Evolutionary conservation across 805 yeast species (phyloP).

Genomic region (Kodamaea sagamina): DNA sequence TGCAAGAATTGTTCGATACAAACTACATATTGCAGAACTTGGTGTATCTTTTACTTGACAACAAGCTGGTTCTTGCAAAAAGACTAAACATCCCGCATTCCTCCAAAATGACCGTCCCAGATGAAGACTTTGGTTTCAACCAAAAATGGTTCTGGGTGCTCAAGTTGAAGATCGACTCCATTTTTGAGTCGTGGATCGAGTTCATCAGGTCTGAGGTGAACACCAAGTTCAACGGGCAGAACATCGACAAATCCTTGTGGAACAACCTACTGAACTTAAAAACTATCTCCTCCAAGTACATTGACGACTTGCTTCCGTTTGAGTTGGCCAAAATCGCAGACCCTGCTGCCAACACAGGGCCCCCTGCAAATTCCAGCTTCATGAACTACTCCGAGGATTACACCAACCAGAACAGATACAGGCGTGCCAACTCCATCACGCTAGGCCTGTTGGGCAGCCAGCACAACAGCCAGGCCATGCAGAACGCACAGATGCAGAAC

Average conservation of each 20-base stretch:
- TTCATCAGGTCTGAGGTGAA: conserved; percentile 16
- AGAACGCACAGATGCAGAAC: neutral
- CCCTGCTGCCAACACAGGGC: neutral
- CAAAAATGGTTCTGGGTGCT: conserved; percentile 29
- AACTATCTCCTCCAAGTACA: conserved; percentile 18
- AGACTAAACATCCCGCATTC: conserved; percentile 6
- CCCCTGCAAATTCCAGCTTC: conserved; percentile 5
- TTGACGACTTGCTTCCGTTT: conserved; percentile 16
- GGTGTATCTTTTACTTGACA: conserved; percentile 49
- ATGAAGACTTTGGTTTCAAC: conserved; percentile 26
- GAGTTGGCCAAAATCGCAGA: conserved; percentile 9
- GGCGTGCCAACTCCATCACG: conserved; percentile 24
- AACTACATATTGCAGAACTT: conserved; percentile 47
- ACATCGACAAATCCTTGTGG: conserved; percentile 11
- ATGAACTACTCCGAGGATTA: conserved; percentile 14
- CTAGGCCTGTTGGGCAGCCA: conserved; percentile 16
- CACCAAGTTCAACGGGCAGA: conserved; percentile 5
- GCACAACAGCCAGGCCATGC: neutral
- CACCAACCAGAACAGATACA: conserved; percentile 9
- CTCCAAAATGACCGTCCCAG: neutral
- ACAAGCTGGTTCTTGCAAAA: conserved; percentile 15
- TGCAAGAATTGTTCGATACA: conserved; percentile 23
- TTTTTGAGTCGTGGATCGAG: conserved; percentile 28
- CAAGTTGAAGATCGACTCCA: conserved; percentile 24
- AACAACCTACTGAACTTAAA: conserved; percentile 20